Evolutionary conservation across 1,139 yeast genomes (phyloP), one percentile per base, ranked within the genome.

Genomic region (Debaryomycetaceae sp.): DNA sequence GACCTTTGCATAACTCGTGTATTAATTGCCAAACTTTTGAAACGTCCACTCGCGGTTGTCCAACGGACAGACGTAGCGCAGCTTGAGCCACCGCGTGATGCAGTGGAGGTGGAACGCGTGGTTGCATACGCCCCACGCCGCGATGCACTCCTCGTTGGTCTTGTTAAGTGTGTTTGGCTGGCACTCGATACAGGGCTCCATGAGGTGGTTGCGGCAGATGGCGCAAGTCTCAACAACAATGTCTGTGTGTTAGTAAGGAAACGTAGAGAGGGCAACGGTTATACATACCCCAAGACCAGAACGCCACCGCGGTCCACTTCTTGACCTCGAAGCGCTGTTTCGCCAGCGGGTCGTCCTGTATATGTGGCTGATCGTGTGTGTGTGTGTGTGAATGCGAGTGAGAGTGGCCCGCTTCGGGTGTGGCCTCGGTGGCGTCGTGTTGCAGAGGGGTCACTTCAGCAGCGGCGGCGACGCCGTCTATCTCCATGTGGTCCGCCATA

Each of bases 181-280:
- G 55, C 99, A 93, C 54, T 89, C 98, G 44, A 93, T 91, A 58
- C 99, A 93, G 16, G 94, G 94, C 48, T 93, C 99, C 99, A 93
- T 93, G 46, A 91, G 74, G 59, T 91, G 97, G 58, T 91, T 93
- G 51, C 98, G 76, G 70, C 99, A 93, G 55, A 93, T 93, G 27
- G 99, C 97, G 66, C 99, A 93, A 35, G 86, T 88, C 46, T 93
- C 98, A 37, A 91, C 95, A 31, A 81, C 93, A 38, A 88, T 84
- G 58, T 86, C 78, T 54, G 34, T n/a, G 11, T 19, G 10, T 22
- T 22, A 22, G 24, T 22, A 22, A 5, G 24, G n/a, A 22, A 22
- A 16, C 12, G 8, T 8, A 5, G 8, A 22, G 8, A 22, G 24
- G 24, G 15, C 8, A 22, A 8, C 21, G 10, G 16, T 11, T 9